Evolutionary conservation across 805 yeast species (phyloP).

Genomic region (Teunomyces stri): DNA sequence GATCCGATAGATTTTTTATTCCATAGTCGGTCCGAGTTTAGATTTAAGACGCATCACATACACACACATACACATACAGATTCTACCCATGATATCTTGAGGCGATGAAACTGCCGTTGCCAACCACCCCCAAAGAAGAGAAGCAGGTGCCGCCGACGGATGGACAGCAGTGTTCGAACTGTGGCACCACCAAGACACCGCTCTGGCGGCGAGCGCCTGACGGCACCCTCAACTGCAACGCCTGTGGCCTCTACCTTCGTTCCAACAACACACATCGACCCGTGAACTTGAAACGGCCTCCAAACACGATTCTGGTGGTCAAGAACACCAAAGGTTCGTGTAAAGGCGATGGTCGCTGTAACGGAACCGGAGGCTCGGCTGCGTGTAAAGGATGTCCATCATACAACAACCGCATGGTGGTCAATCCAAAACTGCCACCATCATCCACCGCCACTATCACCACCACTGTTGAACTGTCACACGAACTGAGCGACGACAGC

Average conservation of each 20-base stretch:
- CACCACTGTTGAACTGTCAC: background rate
- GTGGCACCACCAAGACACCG: conserved; percentile 57
- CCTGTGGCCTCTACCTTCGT: conserved; percentile 58
- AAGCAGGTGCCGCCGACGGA: conserved; percentile 9
- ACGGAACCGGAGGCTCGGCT: conserved; percentile 81
- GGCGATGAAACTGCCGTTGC: conserved; percentile 1
- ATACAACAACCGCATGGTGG: conserved; percentile 63
- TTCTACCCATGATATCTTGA: background rate
- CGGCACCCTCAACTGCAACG: conserved; percentile 56
- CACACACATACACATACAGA: background rate
- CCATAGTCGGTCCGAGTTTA: background rate
- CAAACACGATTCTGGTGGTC: conserved; percentile 45
- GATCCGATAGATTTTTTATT: background rate
- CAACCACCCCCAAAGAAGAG: background rate
- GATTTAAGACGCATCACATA: background rate
- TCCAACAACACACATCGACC: conserved; percentile 67
- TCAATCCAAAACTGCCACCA: conserved; percentile 17
- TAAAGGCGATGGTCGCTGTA: conserved; percentile 75
- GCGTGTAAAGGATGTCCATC: conserved; percentile 87
- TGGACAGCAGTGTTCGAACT: conserved; percentile 52
- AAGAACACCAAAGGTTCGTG: conserved; percentile 55
- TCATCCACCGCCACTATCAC: background rate
- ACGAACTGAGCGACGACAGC: conserved; percentile 5
- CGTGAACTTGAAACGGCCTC: conserved; percentile 58
- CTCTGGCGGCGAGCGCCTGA: conserved; percentile 59